phyloP scores from a whole-genome alignment of 228 moss, liverwort and hornwort genomes.

The Sphagnum fallax region DNA sequence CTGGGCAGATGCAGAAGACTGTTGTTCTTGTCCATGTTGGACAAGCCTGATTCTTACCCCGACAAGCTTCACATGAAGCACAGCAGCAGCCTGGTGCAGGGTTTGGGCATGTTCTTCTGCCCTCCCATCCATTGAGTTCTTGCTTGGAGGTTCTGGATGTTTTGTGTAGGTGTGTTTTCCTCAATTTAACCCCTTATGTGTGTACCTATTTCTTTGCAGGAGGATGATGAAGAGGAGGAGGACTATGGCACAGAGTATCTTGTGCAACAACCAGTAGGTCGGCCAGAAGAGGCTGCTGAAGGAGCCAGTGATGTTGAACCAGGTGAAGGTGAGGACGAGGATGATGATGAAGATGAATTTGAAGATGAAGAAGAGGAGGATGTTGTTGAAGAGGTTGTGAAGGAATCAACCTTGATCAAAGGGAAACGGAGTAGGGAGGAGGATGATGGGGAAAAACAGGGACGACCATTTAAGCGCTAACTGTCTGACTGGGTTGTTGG shows the following conservation, averaged over 20 bases:
- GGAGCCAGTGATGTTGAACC: constrained; percentile 81
- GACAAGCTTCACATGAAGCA: no score
- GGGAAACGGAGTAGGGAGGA: constrained; percentile 62
- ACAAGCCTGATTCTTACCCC: no score
- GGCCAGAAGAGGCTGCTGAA: constrained; percentile 59
- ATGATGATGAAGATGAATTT: constrained; percentile 53
- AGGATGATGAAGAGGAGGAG: constrained; percentile 56
- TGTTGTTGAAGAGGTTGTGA: constrained; percentile 58
- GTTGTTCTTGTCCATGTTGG: no score
- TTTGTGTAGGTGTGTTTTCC: no score
- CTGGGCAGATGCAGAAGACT: no score
- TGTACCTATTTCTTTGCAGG: constrained; percentile 1
- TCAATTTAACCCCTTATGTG: no score
- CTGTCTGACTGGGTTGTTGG: constrained; percentile 7
- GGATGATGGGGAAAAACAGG: constrained; percentile 50
- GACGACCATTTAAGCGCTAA: constrained; percentile 62
- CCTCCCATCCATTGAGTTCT: no score
- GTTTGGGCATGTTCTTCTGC: no score
- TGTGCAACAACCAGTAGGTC: constrained; percentile 57
- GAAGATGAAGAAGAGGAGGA: constrained; percentile 60
- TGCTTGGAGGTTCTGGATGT: no score
- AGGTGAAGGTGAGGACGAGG: constrained; percentile 76
- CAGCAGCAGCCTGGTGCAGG: no score
- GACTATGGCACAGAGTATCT: constrained; percentile 71
- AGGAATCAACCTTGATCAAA: constrained; percentile 31